Evolutionary conservation across 768 basidiomycete species (phyloP).

Genomic region (Lentinula lateritia): DNA sequence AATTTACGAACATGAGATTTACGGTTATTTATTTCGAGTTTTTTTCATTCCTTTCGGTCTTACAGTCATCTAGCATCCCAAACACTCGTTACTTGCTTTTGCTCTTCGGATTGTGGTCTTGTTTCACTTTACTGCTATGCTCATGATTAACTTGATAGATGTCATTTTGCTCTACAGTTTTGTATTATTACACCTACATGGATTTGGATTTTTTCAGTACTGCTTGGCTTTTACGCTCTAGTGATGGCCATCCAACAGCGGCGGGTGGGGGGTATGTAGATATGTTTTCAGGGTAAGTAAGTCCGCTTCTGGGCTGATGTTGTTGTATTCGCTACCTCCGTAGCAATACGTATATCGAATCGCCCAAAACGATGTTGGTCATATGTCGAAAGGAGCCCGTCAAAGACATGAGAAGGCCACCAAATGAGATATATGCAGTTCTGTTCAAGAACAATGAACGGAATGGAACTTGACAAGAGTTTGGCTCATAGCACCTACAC

Average conservation of each 20-base stretch:
- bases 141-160: background rate
- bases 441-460: slow-evolving; percentile 32
- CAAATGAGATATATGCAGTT: slow-evolving; percentile 94
- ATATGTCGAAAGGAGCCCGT: slow-evolving; percentile 91
- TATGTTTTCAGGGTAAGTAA: background rate
- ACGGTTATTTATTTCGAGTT: background rate
- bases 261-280: no score
- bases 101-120: background rate
- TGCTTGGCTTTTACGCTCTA: no score
- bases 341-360: slow-evolving; percentile 86
- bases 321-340: slow-evolving; percentile 42
- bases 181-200: background rate
- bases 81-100: background rate
- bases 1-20: background rate
- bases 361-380: slow-evolving; percentile 87
- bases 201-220: background rate
- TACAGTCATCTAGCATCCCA: background rate
- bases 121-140: background rate
- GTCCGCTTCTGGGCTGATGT: background rate
- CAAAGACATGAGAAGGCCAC: slow-evolving; percentile 90
- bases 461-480: background rate
- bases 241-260: background rate
- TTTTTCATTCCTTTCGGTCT: background rate
- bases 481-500: slow-evolving; percentile 53
- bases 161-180: background rate